Percentiles rank a stretch among this genome's conserved stretches.
Conservation (phyloP, 2,329 filamentous ascomycete genomes). For the Calonectria crousiana region DNA sequence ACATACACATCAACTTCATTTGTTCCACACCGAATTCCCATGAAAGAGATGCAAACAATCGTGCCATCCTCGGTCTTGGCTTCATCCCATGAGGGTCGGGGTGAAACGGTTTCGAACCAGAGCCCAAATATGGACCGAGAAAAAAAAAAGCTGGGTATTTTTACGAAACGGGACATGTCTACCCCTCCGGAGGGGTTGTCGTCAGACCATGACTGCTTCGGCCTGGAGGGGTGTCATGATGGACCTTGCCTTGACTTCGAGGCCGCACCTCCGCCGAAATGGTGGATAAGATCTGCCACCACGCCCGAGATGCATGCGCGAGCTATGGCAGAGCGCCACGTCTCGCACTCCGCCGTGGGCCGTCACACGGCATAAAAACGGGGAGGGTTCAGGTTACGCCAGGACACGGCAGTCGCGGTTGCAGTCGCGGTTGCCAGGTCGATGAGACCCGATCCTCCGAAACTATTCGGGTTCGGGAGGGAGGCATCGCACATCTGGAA, state of each 20-base stretch:
- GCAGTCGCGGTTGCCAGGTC: not conserved
- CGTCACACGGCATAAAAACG: not conserved
- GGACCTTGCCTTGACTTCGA: not conserved
- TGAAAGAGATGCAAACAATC: not conserved
- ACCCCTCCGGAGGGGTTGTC: not conserved
- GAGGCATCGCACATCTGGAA: not conserved
- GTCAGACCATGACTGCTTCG: not conserved
- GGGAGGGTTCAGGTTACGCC: not conserved
- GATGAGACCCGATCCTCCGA: not conserved
- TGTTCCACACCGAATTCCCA: not conserved
- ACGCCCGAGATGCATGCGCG: not conserved
- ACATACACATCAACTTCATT: not conserved
- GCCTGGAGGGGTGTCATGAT: constrained; percentile 12
- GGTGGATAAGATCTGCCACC: not conserved
- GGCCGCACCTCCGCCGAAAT: not conserved
- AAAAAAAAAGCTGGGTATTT: not conserved
- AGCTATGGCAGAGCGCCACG: constrained; percentile 9
- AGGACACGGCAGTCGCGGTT: not conserved
- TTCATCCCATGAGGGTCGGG: not conserved
- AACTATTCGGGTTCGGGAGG: not conserved
- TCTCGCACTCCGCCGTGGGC: not conserved
- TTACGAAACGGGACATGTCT: not conserved
- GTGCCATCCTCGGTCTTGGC: not conserved
- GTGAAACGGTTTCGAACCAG: not conserved
- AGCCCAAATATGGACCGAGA: not conserved